Base-by-base conservation (phyloP, 2,329 filamentous ascomycete species). In the Aspergillus fischeri region DNA sequence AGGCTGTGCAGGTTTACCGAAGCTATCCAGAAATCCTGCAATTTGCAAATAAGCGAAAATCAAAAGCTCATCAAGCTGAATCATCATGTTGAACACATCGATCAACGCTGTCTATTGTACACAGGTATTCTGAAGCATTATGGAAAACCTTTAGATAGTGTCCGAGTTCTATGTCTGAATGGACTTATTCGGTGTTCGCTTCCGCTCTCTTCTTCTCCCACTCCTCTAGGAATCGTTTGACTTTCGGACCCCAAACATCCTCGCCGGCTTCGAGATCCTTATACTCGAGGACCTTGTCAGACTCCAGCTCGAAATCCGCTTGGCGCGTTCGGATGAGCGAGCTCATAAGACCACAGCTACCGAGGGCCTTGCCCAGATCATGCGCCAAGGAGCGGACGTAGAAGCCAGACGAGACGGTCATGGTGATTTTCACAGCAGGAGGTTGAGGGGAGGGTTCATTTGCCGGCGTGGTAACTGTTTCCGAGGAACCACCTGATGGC, bases 401-500 rank as follows among this genome's bases (percentile, higher is more conserved):
- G 80, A 97, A 99, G 42, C 94, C 94, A 0, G 92, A 96, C 1
- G 92, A 92, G 52, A 97, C 93, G 0, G 90, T 96, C 85, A 99
- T 91, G 56, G 89, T 87, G 58, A 99, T 85, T 69, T 85, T 88
- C 51, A 85, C 90, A 0, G 93, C 94, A 1, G 93, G 86, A 1
- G 91, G 68, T 38, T 67, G 69, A 11, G 63, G 58, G 32, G 51
- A 54, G 17, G 63, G 56, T 41, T 55, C 53, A 11, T 60, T 58
- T n/a, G 44, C 1, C 2, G 48, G 45, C 8, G 54, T 32, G 38
- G 51, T 49, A 14, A 55, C 9, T 25, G 49, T 44, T 28, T 56
- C 55, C 5, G 44, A 51, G n/a, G 55, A 29, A 5, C 28, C 55
- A 21, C 41, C 32, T 9, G 55, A 56, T 38, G 35, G 48, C 50